phyloP scores from a whole-genome alignment of 805 yeast species.

The Yarrowia sp. region DNA sequence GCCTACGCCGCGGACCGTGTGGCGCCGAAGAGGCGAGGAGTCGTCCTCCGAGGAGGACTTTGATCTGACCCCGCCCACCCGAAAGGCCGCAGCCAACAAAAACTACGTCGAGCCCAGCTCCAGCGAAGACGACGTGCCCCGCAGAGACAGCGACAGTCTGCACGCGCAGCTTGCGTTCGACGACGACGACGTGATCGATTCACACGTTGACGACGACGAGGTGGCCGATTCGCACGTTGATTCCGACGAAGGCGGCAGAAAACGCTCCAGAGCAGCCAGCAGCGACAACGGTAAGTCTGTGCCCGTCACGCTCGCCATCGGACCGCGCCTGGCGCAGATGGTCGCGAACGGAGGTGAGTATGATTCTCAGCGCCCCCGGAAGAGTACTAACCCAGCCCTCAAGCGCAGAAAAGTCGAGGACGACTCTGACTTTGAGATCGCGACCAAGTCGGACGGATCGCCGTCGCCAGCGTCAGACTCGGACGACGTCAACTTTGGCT shows the following conservation, averaged over 20 bases:
- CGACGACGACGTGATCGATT: conserved; percentile 5
- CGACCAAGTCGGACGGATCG: conserved; percentile 4
- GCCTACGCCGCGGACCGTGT: conserved; percentile 3
- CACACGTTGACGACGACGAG: background rate
- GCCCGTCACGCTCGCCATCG: conserved; percentile 31
- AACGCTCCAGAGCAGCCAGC: conserved; percentile 10
- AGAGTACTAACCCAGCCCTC: conserved; percentile 10
- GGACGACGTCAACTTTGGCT: conserved; percentile 13
- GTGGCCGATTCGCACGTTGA: background rate
- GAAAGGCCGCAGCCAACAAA: conserved; percentile 13
- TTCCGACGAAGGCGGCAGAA: background rate
- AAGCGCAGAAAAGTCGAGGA: conserved; percentile 19
- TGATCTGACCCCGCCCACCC: conserved; percentile 15
- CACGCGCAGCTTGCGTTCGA: conserved; percentile 19
- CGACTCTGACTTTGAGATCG: conserved; percentile 11
- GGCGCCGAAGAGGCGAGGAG: conserved; percentile 23
- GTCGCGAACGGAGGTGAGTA: conserved; percentile 25
- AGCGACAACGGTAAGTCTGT: conserved; percentile 9
- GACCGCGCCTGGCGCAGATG: conserved; percentile 27
- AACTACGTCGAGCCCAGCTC: conserved; percentile 18
- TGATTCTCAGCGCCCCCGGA: background rate
- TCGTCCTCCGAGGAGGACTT: conserved; percentile 16
- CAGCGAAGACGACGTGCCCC: background rate
- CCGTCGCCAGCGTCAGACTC: conserved; percentile 13
- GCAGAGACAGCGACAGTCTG: background rate